A percentile compares a stretch with the other conserved stretches of the same genome.
phyloP scores from a whole-genome alignment of 2,329 filamentous ascomycete species.

The Fusarium nygamai region DNA sequence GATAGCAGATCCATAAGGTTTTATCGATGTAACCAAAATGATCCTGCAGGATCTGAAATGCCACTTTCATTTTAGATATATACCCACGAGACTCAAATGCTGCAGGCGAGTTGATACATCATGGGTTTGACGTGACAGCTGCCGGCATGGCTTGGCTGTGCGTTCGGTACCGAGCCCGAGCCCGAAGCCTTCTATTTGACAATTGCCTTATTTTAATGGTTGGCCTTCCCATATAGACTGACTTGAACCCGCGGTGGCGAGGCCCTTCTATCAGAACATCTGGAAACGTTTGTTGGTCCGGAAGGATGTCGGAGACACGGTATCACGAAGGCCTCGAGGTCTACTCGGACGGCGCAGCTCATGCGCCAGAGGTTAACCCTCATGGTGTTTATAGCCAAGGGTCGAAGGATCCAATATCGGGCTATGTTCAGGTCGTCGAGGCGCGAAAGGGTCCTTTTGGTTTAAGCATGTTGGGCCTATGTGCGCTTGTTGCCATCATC shows the following conservation, averaged over 20 bases:
- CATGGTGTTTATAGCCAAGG: neutral
- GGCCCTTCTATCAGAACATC: rapidly evolving
- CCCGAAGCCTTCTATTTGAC: neutral
- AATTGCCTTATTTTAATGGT: neutral
- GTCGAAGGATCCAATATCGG: neutral
- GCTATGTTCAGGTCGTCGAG: neutral
- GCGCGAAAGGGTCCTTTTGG: neutral
- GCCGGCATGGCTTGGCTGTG: neutral
- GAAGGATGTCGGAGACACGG: neutral
- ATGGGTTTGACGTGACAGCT: neutral
- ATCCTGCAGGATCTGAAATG: neutral
- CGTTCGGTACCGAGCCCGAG: neutral
- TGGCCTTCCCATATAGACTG: too few relatives aligned
- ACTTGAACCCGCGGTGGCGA: rapidly evolving
- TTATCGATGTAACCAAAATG: neutral
- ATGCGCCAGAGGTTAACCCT: neutral
- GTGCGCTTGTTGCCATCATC: neutral
- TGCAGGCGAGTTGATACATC: neutral
- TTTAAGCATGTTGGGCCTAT: neutral
- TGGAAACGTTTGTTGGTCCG: neutral
- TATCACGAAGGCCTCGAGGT: conserved; percentile 13
- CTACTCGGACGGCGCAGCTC: neutral
- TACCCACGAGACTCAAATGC: neutral
- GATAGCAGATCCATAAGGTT: neutral
- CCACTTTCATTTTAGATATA: neutral